Percentiles rank a stretch among this genome's conserved stretches.
Evolutionary conservation across 306 rosid genomes (phyloP).

Genomic region (Cyamopsis tetragonoloba): DNA sequence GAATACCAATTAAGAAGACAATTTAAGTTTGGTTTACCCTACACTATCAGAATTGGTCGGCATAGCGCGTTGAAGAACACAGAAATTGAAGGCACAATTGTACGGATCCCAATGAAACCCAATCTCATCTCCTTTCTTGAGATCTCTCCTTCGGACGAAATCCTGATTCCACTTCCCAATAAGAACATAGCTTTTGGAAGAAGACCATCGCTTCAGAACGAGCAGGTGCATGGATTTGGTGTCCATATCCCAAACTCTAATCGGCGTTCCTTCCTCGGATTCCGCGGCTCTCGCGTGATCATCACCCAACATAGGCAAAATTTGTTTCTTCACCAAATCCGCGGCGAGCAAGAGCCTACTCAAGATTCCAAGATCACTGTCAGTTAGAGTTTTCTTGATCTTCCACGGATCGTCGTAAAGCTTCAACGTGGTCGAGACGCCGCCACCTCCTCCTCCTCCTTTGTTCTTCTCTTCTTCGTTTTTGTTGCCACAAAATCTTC

Average conservation of each 20-base stretch:
- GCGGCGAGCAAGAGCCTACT: slow-evolving; percentile 30
- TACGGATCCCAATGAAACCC: slow-evolving; percentile 34
- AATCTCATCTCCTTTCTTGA: slow-evolving; percentile 29
- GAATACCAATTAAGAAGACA: too few relatives aligned
- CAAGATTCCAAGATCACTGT: slow-evolving; percentile 38
- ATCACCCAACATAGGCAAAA: slow-evolving; percentile 26
- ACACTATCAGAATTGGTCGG: too few relatives aligned
- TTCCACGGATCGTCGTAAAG: slow-evolving; percentile 36
- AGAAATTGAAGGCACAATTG: slow-evolving; percentile 23
- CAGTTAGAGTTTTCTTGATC: slow-evolving; percentile 32
- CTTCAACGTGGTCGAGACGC: slow-evolving; percentile 27
- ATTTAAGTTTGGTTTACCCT: too few relatives aligned
- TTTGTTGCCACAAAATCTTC: slow-evolving; percentile 17
- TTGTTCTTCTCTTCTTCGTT: neutral
- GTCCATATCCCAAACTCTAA: slow-evolving; percentile 34
- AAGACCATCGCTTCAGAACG: slow-evolving; percentile 32
- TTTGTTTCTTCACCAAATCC: slow-evolving; percentile 23
- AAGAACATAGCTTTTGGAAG: slow-evolving; percentile 35
- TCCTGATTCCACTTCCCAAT: slow-evolving; percentile 37
- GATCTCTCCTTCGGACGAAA: slow-evolving; percentile 27
- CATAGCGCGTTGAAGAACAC: slow-evolving; percentile 26
- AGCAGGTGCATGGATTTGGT: slow-evolving; percentile 26
- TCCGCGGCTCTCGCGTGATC: slow-evolving; percentile 18
- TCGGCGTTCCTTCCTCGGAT: slow-evolving; percentile 13
- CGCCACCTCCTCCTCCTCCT: too few relatives aligned